phyloP scores from a whole-genome alignment of 306 rosid genomes.

The Gastrolobium villosum region DNA sequence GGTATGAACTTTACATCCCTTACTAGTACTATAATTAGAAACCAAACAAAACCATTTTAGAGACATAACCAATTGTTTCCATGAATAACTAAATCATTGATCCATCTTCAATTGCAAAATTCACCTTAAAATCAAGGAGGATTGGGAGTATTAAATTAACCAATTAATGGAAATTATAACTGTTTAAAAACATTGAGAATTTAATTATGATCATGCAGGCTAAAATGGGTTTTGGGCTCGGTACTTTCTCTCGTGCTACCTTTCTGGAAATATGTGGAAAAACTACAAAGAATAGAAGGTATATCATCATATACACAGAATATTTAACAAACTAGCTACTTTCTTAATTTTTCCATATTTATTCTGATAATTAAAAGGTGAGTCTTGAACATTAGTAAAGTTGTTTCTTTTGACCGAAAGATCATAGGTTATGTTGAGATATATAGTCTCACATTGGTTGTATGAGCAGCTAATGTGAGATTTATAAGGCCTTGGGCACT shows the following conservation, averaged over 20 bases:
- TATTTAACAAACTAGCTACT: not conserved
- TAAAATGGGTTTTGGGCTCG: conserved; percentile 53
- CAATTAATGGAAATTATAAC: not conserved
- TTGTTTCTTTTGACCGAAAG: too few species aligned
- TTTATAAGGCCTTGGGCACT: too few species aligned
- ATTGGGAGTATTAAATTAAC: too few species aligned
- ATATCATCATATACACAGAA: not conserved
- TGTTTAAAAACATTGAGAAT: not conserved
- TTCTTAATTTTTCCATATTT: not conserved
- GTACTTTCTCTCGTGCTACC: conserved; percentile 49
- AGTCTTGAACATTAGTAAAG: too few species aligned
- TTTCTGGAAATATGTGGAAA: conserved; percentile 47
- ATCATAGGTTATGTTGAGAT: too few species aligned
- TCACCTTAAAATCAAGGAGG: too few species aligned
- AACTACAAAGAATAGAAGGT: conserved; percentile 55
- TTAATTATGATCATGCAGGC: conserved; percentile 47
- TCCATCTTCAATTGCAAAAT: conserved; percentile 21
- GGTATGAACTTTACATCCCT: conserved; percentile 47
- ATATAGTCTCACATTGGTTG: too few species aligned
- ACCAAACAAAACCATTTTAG: conserved; percentile 24
- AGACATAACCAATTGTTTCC: not conserved
- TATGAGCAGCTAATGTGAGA: too few species aligned
- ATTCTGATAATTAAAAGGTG: too few species aligned
- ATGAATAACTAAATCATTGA: not conserved
- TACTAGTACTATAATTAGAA: conserved; percentile 9